Evolutionary conservation across 192 early-diverging fungal species (phyloP).

Genomic region (Coemansia sp.): DNA sequence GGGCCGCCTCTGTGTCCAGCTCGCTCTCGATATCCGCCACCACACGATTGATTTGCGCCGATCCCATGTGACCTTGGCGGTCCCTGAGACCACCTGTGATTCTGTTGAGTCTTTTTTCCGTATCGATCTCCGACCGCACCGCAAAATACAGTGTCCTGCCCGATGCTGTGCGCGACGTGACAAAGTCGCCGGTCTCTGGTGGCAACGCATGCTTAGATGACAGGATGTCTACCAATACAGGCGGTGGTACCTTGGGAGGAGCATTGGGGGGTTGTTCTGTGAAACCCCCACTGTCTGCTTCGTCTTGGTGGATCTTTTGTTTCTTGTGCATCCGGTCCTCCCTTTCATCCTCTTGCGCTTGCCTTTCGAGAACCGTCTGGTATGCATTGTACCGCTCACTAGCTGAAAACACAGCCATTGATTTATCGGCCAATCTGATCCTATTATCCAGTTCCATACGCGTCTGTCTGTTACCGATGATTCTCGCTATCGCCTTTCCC

Average conservation of each 20-base stretch:
- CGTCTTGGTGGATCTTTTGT: neutral
- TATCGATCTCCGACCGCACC: constrained; percentile 14
- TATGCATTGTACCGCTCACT: constrained; percentile 31
- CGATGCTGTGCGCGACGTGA: constrained; percentile 26
- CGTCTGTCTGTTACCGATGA: neutral
- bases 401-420: constrained; percentile 20
- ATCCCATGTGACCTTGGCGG: constrained; percentile 18
- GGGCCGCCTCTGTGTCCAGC: constrained; percentile 15
- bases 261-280: too few species aligned
- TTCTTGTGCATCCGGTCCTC: constrained; percentile 9
- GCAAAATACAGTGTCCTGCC: constrained; percentile 39
- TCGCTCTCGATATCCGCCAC: constrained; percentile 39
- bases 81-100: constrained; percentile 5
- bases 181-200: constrained; percentile 42
- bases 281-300: neutral
- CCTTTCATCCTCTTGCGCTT: constrained; percentile 9
- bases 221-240: constrained; percentile 1
- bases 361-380: constrained; percentile 18
- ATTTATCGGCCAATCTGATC: neutral
- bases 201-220: constrained; percentile 30
- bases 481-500: constrained; percentile 16
- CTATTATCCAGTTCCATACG: neutral
- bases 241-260: neutral
- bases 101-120: constrained; percentile 18
- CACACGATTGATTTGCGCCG: constrained; percentile 32